Evolutionary conservation across 208 protist genomes (phyloP).

Genomic region (Phytomonas sp.): DNA sequence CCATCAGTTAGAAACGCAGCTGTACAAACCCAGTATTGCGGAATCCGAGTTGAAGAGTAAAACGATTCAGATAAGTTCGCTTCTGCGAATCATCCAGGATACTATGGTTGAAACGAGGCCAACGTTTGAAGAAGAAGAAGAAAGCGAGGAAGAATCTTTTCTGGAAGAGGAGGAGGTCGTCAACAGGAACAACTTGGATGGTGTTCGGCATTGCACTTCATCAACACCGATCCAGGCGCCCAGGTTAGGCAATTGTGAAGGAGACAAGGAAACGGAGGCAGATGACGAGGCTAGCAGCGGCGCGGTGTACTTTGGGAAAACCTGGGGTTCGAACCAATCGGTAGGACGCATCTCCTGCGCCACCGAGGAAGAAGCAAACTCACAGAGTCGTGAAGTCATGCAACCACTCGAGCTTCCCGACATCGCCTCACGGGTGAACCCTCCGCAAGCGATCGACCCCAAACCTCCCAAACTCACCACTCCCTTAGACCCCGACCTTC

Average conservation of each 20-base stretch:
- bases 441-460: not conserved
- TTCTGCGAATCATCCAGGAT: constrained; percentile 23
- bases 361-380: not conserved
- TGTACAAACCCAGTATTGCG: constrained; percentile 36
- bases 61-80: constrained; percentile 51
- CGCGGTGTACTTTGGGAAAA: not conserved
- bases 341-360: not conserved
- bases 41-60: constrained; percentile 20
- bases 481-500: not conserved
- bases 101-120: constrained; percentile 19
- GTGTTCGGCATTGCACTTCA: not conserved
- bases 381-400: not conserved
- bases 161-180: constrained; percentile 16
- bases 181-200: not conserved
- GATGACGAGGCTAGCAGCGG: not conserved
- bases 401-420: not conserved
- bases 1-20: constrained; percentile 28
- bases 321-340: not conserved
- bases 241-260: not conserved
- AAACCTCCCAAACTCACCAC: not conserved
- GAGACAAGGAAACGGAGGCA: not conserved
- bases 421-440: not conserved
- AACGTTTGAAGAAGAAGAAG: constrained; percentile 23
- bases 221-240: not conserved
- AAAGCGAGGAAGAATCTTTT: constrained; percentile 7